A percentile compares a stretch with the other conserved stretches of the same genome.
Conservation (phyloP, 441 rosid species). For the Jatropha podagrica region DNA sequence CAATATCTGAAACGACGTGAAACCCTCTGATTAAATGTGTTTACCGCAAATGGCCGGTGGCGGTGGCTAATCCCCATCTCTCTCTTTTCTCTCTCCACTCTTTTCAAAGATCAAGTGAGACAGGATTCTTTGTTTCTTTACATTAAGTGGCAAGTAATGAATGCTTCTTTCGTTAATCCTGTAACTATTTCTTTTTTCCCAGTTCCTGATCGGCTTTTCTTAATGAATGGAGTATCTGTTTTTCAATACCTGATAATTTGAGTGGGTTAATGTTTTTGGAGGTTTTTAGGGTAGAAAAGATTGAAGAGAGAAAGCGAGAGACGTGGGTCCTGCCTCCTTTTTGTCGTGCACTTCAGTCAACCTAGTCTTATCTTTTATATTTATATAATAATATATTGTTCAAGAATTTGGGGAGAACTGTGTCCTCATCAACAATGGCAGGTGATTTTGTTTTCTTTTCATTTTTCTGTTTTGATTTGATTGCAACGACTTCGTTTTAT, state of each 20-base stretch:
- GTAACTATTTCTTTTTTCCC: neutral
- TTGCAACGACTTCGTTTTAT: conserved; percentile 5
- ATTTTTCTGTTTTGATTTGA: conserved; percentile 1
- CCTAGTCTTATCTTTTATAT: conserved; percentile 19
- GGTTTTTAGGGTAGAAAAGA: conserved; percentile 24
- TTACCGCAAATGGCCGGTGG: conserved; percentile 41
- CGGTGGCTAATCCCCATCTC: conserved; percentile 38
- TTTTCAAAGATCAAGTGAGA: neutral
- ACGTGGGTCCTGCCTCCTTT: conserved; percentile 62
- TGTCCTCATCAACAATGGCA: conserved; percentile 37
- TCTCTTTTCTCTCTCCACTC: conserved; percentile 22
- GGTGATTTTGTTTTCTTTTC: conserved; percentile 27
- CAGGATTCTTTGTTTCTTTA: neutral
- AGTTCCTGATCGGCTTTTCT: neutral
- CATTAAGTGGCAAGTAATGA: neutral
- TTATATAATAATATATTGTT: conserved; percentile 17
- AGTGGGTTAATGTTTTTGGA: conserved; percentile 3
- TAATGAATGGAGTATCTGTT: too few relatives aligned
- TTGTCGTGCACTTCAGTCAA: conserved; percentile 57
- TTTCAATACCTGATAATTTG: neutral
- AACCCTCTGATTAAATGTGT: conserved; percentile 28
- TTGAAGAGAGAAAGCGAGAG: conserved; percentile 42
- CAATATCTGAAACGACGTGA: conserved; percentile 51
- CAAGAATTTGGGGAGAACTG: conserved; percentile 43
- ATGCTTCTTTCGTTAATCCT: neutral